Conservation (phyloP, 2,329 filamentous ascomycete species). For the Camillea tinctor region DNA sequence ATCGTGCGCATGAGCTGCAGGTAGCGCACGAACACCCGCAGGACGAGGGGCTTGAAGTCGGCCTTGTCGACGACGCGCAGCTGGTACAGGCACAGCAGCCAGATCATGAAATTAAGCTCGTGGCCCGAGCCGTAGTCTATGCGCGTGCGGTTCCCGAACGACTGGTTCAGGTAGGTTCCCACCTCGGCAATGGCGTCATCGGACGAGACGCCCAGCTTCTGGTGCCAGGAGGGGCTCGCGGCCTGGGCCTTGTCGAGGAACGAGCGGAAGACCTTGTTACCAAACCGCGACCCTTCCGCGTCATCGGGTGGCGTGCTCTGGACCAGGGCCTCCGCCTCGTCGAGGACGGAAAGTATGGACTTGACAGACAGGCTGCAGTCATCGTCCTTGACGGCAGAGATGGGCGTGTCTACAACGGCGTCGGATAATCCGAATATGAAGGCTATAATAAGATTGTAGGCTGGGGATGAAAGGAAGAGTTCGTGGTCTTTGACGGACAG, state of each 20-base stretch:
- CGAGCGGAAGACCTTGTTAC: constrained; percentile 84
- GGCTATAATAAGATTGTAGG: constrained; percentile 72
- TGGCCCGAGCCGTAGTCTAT: constrained; percentile 98
- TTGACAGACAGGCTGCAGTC: constrained; percentile 60
- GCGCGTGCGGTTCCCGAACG: constrained; percentile 80
- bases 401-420: constrained; percentile 68
- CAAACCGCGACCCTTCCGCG: constrained; percentile 85
- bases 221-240: constrained; percentile 62
- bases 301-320: constrained; percentile 75
- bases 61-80: constrained; percentile 60
- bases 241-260: constrained; percentile 71
- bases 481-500: constrained; percentile 78
- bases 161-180: constrained; percentile 75
- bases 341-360: constrained; percentile 67
- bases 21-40: constrained; percentile 80
- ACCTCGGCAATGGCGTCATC: constrained; percentile 64
- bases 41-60: constrained; percentile 72
- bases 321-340: constrained; percentile 66
- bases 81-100: constrained; percentile 91
- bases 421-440: constrained; percentile 89
- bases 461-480: constrained; percentile 73
- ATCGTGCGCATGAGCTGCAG: constrained; percentile 82
- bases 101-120: constrained; percentile 95
- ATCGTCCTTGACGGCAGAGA: constrained; percentile 58
- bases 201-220: constrained; percentile 52